Percentiles rank a stretch among this genome's conserved stretches.
phyloP scores from a whole-genome alignment of 169 alveolate genomes.

The Cryptosporidium baileyi region DNA sequence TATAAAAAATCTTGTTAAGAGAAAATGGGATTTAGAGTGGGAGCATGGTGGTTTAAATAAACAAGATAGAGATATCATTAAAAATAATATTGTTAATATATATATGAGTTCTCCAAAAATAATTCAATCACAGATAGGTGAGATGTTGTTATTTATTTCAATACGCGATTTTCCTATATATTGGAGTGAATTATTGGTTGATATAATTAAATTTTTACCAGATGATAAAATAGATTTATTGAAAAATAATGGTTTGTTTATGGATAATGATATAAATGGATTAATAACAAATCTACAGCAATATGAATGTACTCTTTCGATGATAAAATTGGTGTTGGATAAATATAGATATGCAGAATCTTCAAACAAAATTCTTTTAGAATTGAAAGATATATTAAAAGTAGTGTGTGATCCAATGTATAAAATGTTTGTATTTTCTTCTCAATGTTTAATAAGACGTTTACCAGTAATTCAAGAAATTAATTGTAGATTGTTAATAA shows the following conservation, averaged over 20 bases:
- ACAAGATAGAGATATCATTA: constrained; percentile 30
- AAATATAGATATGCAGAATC: constrained; percentile 65
- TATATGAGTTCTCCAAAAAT: constrained; percentile 41
- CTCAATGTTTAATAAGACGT: constrained; percentile 23
- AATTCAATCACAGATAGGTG: constrained; percentile 54
- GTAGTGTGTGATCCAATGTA: constrained; percentile 58
- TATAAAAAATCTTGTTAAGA: constrained; percentile 30
- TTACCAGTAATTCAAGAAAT: constrained; percentile 24
- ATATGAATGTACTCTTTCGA: constrained; percentile 24
- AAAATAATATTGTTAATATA: constrained; percentile 31
- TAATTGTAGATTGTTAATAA: not conserved
- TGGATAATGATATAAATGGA: not conserved
- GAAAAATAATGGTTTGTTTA: constrained; percentile 4
- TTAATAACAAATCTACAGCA: constrained; percentile 4
- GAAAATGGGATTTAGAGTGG: constrained; percentile 67
- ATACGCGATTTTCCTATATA: constrained; percentile 45
- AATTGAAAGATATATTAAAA: constrained; percentile 32
- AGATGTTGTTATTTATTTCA: constrained; percentile 53
- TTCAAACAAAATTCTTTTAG: constrained; percentile 35
- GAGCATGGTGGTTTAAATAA: constrained; percentile 53
- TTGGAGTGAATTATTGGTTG: constrained; percentile 18
- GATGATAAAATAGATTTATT: constrained; percentile 14
- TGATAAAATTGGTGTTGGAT: constrained; percentile 35
- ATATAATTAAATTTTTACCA: constrained; percentile 47
- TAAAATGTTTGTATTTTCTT: constrained; percentile 41